A percentile compares a stretch with the other conserved stretches of the same genome.
Conservation (phyloP, 2,329 filamentous ascomycete genomes). For the Ceratocystis huliohia region DNA sequence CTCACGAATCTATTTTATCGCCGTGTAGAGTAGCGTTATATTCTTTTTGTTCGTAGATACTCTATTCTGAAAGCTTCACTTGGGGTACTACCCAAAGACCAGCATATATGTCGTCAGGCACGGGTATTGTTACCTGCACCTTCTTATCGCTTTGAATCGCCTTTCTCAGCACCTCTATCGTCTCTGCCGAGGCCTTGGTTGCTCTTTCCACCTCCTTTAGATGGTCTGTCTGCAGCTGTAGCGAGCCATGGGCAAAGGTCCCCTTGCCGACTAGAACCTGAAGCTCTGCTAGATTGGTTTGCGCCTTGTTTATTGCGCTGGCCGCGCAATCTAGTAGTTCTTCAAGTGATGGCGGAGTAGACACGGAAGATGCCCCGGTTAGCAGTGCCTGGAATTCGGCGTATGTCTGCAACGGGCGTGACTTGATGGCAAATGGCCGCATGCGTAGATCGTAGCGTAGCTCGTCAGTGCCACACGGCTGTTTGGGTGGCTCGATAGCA, state of each 20-base stretch:
- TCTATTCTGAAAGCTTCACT: not conserved
- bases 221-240: constrained; percentile 5
- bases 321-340: constrained; percentile 8
- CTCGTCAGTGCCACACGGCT: constrained; percentile 54
- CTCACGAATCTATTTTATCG: constrained; percentile 2
- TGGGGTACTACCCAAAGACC: constrained; percentile 18
- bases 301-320: not conserved
- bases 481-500: constrained; percentile 38
- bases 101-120: constrained; percentile 9
- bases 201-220: not conserved
- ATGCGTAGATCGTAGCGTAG: constrained; percentile 74
- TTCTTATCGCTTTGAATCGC: constrained; percentile 31
- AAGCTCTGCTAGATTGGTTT: not conserved
- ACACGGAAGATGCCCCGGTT: not conserved
- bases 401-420: constrained; percentile 30
- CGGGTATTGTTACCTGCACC: constrained; percentile 10
- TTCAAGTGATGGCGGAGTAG: constrained; percentile 22
- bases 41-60: not conserved
- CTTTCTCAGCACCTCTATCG: constrained; percentile 32
- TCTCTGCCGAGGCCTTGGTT: not conserved
- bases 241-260: constrained; percentile 14
- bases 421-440: constrained; percentile 54
- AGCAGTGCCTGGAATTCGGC: constrained; percentile 41
- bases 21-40: not conserved
- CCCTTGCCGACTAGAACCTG: not conserved